Conservation (phyloP, 2,329 filamentous ascomycete genomes). For the Thelonectria rubi region DNA sequence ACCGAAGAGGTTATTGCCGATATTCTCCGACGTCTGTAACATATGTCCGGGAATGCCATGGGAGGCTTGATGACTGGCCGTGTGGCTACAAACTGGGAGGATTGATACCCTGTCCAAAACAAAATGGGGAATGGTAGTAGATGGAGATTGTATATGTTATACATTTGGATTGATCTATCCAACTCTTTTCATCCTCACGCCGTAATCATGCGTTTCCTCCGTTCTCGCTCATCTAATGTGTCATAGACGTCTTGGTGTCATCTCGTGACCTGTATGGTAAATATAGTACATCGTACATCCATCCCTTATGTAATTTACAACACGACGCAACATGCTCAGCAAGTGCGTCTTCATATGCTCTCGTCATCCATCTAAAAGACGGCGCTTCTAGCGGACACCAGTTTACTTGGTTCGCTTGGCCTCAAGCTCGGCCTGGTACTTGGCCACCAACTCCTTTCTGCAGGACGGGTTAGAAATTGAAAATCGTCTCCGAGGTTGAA, state of each 20-base stretch:
- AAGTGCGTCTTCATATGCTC: slow-evolving; percentile 16
- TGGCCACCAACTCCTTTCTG: slow-evolving; percentile 67
- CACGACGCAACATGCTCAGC: slow-evolving; percentile 19
- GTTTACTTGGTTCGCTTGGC: slow-evolving; percentile 63
- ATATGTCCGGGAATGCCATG: slow-evolving; percentile 14
- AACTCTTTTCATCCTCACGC: slow-evolving; percentile 10
- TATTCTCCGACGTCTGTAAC: slow-evolving; percentile 81
- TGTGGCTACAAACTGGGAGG: background rate
- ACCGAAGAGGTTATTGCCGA: slow-evolving; percentile 90
- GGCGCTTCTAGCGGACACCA: slow-evolving; percentile 4
- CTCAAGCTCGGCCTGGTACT: slow-evolving; percentile 67
- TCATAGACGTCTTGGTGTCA: slow-evolving; percentile 32
- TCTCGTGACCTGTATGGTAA: slow-evolving; percentile 28
- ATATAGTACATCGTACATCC: slow-evolving; percentile 40
- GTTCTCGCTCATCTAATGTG: slow-evolving; percentile 18
- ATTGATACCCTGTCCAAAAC: slow-evolving; percentile 7
- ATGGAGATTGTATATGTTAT: slow-evolving; percentile 39
- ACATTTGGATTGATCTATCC: slow-evolving; percentile 25
- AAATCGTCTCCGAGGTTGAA: slow-evolving; percentile 2
- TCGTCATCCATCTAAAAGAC: slow-evolving; percentile 13
- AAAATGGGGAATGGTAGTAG: slow-evolving; percentile 5
- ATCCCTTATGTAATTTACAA: slow-evolving; percentile 39
- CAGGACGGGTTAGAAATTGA: slow-evolving; percentile 25
- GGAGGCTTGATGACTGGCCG: background rate
- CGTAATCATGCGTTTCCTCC: slow-evolving; percentile 8